Percentiles rank a stretch among this genome's conserved stretches.
Evolutionary conservation across 2,329 filamentous ascomycete genomes (phyloP).

Genomic region (Epichloe hybrida): DNA sequence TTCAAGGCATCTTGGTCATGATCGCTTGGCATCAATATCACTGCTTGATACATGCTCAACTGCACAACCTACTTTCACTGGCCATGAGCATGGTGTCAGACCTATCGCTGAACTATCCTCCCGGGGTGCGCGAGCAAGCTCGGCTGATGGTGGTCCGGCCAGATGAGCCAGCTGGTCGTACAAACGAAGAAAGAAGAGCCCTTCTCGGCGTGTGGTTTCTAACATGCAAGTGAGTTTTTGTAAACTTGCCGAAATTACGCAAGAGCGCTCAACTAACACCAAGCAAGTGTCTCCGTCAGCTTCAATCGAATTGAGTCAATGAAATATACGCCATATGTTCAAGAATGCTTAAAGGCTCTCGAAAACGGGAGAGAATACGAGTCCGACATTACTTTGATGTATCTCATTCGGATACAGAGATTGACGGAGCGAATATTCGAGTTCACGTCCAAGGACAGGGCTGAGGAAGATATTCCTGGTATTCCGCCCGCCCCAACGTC

Average conservation of each 20-base stretch:
- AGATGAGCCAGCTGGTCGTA: constrained; percentile 24
- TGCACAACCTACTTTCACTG: constrained; percentile 36
- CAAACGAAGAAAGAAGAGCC: constrained; percentile 37
- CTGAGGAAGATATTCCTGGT: constrained; percentile 19
- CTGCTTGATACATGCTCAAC: constrained; percentile 37
- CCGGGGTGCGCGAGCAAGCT: constrained; percentile 27
- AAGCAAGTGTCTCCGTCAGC: constrained; percentile 25
- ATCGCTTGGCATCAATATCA: constrained; percentile 41
- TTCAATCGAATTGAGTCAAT: constrained; percentile 33
- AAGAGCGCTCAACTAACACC: background rate
- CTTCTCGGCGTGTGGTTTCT: constrained; percentile 42
- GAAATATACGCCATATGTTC: constrained; percentile 38
- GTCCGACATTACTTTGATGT: constrained; percentile 31
- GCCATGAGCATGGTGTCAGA: constrained; percentile 33
- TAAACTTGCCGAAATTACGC: background rate
- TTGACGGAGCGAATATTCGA: constrained; percentile 36
- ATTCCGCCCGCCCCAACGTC: constrained; percentile 27
- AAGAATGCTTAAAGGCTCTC: constrained; percentile 34
- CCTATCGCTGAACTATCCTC: constrained; percentile 29
- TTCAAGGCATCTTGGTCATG: constrained; percentile 35
- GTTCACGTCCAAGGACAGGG: constrained; percentile 22
- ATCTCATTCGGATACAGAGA: constrained; percentile 35
- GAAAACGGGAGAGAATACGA: constrained; percentile 30
- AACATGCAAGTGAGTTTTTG: constrained; percentile 31
- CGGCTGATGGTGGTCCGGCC: constrained; percentile 29